Evolutionary conservation across 352 stramenopile species (phyloP).

Genomic region (Globisporangium rhizosaccharum): DNA sequence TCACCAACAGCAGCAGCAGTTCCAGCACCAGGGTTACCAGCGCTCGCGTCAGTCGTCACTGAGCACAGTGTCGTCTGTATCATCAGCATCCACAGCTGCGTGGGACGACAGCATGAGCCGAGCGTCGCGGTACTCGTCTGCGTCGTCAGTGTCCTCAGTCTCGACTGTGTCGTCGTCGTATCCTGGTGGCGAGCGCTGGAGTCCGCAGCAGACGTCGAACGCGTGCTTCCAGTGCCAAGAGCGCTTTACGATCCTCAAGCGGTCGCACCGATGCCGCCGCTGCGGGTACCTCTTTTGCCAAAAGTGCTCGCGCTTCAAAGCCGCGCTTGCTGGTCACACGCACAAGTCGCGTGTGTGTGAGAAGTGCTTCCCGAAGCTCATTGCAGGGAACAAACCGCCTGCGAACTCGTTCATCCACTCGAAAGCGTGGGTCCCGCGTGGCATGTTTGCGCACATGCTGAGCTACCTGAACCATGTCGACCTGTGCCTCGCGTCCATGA

Average conservation of each 20-base stretch:
- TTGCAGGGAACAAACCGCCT: constrained; percentile 61
- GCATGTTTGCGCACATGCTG: constrained; percentile 85
- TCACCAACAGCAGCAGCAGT: constrained; percentile 5
- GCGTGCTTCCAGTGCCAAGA: constrained; percentile 73
- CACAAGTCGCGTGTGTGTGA: constrained; percentile 85
- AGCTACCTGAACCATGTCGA: constrained; percentile 86
- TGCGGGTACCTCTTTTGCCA: constrained; percentile 81
- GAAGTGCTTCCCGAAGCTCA: constrained; percentile 80
- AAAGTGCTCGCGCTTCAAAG: constrained; percentile 78
- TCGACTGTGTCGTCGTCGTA: constrained; percentile 23
- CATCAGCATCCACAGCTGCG: constrained; percentile 7
- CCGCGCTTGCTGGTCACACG: constrained; percentile 67
- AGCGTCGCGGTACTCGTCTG: constrained; percentile 55
- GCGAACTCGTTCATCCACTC: constrained; percentile 85
- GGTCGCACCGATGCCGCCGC: constrained; percentile 72
- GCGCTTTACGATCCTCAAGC: constrained; percentile 78
- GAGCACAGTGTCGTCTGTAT: constrained; percentile 20
- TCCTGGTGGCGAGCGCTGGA: constrained; percentile 49
- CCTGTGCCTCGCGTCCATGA: constrained; percentile 79
- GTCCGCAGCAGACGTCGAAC: constrained; percentile 63
- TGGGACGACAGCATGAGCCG: constrained; percentile 47
- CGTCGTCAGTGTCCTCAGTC: constrained; percentile 36
- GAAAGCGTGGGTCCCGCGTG: constrained; percentile 80
- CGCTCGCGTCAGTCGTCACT: constrained; percentile 45
- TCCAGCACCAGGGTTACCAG: constrained; percentile 6